A percentile compares a stretch with the other conserved stretches of the same genome.
phyloP scores from a whole-genome alignment of 2,329 filamentous ascomycete species.

The Aspergillus hortae region DNA sequence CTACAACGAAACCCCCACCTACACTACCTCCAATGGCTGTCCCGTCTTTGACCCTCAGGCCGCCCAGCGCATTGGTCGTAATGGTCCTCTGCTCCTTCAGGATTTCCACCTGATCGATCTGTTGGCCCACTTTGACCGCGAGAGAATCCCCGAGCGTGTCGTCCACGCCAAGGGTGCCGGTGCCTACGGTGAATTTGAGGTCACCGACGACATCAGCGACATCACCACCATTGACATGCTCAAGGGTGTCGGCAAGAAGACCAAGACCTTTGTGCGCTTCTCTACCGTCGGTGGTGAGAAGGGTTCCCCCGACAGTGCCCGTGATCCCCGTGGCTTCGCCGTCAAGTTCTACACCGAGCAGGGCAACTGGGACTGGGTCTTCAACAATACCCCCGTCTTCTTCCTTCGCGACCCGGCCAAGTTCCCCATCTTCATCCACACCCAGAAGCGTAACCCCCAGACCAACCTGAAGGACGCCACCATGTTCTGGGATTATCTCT shows the following conservation, averaged over 20 bases:
- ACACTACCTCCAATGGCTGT: conserved; percentile 59
- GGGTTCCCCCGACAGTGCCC: conserved; percentile 67
- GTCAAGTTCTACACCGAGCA: conserved; percentile 71
- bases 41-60: conserved; percentile 54
- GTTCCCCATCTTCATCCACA: conserved; percentile 71
- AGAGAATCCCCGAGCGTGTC: conserved; percentile 40
- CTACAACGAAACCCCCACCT: conserved; percentile 57
- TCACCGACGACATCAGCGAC: conserved; percentile 49
- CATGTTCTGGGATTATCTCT: conserved; percentile 66
- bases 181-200: conserved; percentile 43
- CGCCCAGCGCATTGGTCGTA: conserved; percentile 53
- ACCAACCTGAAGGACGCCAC: conserved; percentile 67
- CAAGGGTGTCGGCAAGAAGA: conserved; percentile 64
- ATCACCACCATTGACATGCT: conserved; percentile 48
- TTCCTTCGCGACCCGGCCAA: conserved; percentile 72
- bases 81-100: conserved; percentile 60
- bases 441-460: conserved; percentile 69
- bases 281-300: conserved; percentile 73
- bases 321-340: conserved; percentile 69
- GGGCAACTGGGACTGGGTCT: conserved; percentile 71
- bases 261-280: conserved; percentile 64
- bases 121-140: conserved; percentile 45
- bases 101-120: conserved; percentile 65
- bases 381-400: conserved; percentile 72
- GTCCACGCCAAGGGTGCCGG: conserved; percentile 44